phyloP scores from a whole-genome alignment of 495 filamentous ascomycete species.

The Rostrohypoxylon terebratum region DNA sequence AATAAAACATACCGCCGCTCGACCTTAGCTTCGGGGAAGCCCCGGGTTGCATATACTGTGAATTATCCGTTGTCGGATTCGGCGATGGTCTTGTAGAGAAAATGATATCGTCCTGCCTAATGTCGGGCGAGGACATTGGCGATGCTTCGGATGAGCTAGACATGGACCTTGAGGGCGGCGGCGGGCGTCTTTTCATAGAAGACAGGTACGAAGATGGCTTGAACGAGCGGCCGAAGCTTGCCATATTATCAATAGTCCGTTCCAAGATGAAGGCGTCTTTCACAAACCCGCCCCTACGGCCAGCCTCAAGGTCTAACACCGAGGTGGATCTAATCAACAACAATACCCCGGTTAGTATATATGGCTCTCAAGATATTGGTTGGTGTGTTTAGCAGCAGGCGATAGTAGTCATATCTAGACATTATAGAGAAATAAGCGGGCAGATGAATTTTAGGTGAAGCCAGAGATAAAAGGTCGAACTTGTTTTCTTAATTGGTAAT shows the following conservation, averaged over 20 bases:
- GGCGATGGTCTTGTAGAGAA: slow-evolving; percentile 49
- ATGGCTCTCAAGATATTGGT: slow-evolving; percentile 8
- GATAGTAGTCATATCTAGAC: not conserved
- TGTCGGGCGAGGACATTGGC: slow-evolving; percentile 45
- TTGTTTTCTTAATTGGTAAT: not conserved
- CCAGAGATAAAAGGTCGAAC: not conserved
- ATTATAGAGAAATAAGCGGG: not conserved
- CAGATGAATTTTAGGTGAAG: not conserved
- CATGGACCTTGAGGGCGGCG: slow-evolving; percentile 46
- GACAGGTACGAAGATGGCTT: slow-evolving; percentile 54
- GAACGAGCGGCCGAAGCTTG: slow-evolving; percentile 53
- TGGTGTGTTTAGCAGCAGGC: slow-evolving; percentile 1
- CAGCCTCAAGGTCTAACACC: slow-evolving; percentile 6
- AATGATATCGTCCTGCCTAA: slow-evolving; percentile 45
- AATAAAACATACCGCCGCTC: slow-evolving; percentile 42
- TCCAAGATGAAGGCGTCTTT: slow-evolving; percentile 7
- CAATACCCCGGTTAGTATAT: slow-evolving; percentile 17
- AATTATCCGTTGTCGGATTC: slow-evolving; percentile 31
- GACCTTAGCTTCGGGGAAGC: slow-evolving; percentile 35
- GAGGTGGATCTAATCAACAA: slow-evolving; percentile 20
- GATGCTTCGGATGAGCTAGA: slow-evolving; percentile 55
- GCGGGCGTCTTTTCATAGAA: slow-evolving; percentile 49
- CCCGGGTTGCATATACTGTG: slow-evolving; percentile 24
- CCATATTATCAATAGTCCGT: slow-evolving; percentile 42
- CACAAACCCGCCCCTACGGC: slow-evolving; percentile 16